phyloP scores from a whole-genome alignment of 2,329 filamentous ascomycete species.

The Ophiostoma sp. region DNA sequence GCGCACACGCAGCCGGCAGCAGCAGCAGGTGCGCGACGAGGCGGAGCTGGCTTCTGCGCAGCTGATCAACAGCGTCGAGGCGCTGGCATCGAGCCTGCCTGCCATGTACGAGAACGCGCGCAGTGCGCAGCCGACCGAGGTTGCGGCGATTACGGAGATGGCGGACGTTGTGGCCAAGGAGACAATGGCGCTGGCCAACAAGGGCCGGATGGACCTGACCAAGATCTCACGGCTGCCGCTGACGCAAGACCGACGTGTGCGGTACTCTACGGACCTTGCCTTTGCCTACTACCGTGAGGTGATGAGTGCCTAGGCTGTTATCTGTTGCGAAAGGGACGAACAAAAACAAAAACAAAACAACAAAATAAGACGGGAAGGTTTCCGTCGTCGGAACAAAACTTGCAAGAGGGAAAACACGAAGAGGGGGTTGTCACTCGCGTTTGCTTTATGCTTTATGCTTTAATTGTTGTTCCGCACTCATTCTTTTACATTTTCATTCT shows the following conservation, averaged over 20 bases:
- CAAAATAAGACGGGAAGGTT: neutral
- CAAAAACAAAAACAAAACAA: neutral
- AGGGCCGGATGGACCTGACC: conserved; percentile 46
- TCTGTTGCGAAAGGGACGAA: neutral
- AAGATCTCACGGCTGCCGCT: conserved; percentile 58
- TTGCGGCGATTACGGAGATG: conserved; percentile 78
- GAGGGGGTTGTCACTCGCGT: neutral
- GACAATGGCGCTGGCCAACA: conserved; percentile 51
- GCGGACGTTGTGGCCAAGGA: conserved; percentile 65
- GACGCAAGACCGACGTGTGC: conserved; percentile 66
- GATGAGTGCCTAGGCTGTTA: conserved; percentile 42
- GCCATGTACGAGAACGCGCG: conserved; percentile 46
- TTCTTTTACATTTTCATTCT: neutral
- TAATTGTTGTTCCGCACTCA: neutral
- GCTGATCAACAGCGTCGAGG: conserved; percentile 44
- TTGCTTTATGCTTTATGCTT: neutral
- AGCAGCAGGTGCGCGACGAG: conserved; percentile 25
- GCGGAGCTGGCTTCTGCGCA: conserved; percentile 33
- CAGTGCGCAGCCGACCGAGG: conserved; percentile 45
- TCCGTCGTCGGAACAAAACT: neutral
- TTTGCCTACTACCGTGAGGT: conserved; percentile 62
- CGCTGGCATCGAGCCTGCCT: conserved; percentile 52
- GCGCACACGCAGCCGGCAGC: conserved; percentile 26
- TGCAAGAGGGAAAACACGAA: neutral
- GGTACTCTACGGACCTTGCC: conserved; percentile 65